These are phyloP conservation scores for Glebionis coronaria DNA, from an alignment of 129 eudicot species.

Conservation along the genomic window DNA sequence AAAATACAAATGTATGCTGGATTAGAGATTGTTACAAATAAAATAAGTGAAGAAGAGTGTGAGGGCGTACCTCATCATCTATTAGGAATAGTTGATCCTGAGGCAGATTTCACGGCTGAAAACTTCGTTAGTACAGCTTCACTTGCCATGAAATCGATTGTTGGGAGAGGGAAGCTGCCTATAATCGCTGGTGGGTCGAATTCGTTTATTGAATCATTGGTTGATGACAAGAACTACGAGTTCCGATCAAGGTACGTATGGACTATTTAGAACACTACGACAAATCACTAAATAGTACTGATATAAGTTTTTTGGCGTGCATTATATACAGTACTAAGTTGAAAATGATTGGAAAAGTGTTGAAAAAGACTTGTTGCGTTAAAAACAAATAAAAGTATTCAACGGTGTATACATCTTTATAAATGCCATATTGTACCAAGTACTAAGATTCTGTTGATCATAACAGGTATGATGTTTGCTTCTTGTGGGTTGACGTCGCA, in stretches of 20 bases:
- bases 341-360: background rate
- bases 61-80: conserved; percentile 74
- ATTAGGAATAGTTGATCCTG: conserved; percentile 62
- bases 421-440: too few species aligned
- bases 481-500: conserved; percentile 87
- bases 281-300: background rate
- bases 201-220: conserved; percentile 70
- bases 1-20: conserved; percentile 83
- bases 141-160: conserved; percentile 51
- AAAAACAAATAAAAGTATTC: background rate
- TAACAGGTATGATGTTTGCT: conserved; percentile 60
- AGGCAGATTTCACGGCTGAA: conserved; percentile 50
- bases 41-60: conserved; percentile 58
- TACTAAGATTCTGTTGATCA: background rate
- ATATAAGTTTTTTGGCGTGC: too few species aligned
- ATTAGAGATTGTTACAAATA: conserved; percentile 70
- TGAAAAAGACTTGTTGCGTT: background rate
- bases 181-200: conserved; percentile 90
- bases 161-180: conserved; percentile 57
- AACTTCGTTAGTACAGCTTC: conserved; percentile 56
- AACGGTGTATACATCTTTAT: too few species aligned
- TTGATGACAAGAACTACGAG: conserved; percentile 37
- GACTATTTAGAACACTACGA: background rate
- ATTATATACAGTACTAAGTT: background rate
- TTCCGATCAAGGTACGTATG: conserved; percentile 43